Conservation (phyloP, 192 early-diverging fungal genomes). For the Spinellus fusiger region DNA sequence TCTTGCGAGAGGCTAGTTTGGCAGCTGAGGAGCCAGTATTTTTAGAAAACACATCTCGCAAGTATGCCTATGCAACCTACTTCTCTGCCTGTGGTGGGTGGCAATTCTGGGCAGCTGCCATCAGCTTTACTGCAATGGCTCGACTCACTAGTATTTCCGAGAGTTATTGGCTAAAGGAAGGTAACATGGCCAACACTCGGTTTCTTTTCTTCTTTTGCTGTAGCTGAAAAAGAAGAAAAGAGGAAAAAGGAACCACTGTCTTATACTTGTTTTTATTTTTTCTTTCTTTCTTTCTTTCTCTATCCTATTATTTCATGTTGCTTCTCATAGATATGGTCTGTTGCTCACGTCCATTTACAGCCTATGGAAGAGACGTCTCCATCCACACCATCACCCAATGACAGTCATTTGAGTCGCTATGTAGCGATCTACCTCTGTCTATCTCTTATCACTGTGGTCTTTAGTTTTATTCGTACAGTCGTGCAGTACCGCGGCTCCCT, state of each 20-base stretch:
- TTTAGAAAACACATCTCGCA: neutral
- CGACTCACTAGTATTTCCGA: conserved; percentile 44
- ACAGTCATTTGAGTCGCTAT: neutral
- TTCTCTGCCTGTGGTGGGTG: conserved; percentile 53
- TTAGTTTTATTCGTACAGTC: conserved; percentile 41
- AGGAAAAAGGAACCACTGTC: neutral
- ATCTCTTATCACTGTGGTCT: conserved; percentile 34
- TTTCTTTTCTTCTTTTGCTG: neutral
- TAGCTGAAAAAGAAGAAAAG: neutral
- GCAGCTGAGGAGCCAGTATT: neutral
- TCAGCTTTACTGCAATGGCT: conserved; percentile 30
- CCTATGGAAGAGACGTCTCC: neutral
- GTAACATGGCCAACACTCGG: conserved; percentile 7
- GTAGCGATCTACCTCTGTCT: conserved; percentile 17
- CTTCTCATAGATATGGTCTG: conserved; percentile 14
- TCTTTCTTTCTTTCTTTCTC: conserved; percentile 7
- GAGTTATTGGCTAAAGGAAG: conserved; percentile 45
- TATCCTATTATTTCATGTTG: neutral
- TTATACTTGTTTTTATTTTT: neutral
- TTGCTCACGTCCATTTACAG: neutral
- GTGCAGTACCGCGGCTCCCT: conserved; percentile 46
- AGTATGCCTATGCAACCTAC: conserved; percentile 61
- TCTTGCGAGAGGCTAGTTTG: conserved; percentile 1
- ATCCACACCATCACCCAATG: neutral
- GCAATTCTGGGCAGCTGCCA: conserved; percentile 49